Evolutionary conservation across 306 rosid species (phyloP), one percentile per base, ranked within the genome.

Genomic region (Crotalaria pallida): DNA sequence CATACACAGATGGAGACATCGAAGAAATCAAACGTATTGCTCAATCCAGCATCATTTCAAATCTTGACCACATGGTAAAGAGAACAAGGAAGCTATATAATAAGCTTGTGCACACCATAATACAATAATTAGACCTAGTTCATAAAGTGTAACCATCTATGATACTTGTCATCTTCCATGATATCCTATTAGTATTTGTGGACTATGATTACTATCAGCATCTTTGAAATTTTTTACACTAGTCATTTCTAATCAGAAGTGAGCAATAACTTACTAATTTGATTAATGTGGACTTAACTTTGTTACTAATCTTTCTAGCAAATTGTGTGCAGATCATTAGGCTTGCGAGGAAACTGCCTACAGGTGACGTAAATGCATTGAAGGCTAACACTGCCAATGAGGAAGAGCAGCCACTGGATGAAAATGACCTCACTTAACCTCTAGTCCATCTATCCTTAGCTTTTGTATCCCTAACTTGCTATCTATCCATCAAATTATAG

Each of bases 271-370:
- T 36, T n/a, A 34, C 18, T 51, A 16, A 10, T 31, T n/a, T 33
- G 36, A 24, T 29, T 31, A 9, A 61, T 19, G 67, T 36, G 29
- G 19, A 36, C 15, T 11, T 8, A 17, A 7, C 12, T 41, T 6
- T 19, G 38, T 24, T 9, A 36, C 31, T 17, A 18, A 33, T n/a
- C 5, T 19, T 70, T 13, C 17, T 11, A 17, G 57, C 41, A 17
- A 52, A 69, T 70, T 74, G 58, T 21, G 17, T 67, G 80, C 92
- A 89, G 90, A 74, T 89, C 56, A 85, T 89, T 58, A 89, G 86
- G 82, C 85, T 89, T 58, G 88, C 90, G 2, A 79, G 87, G 79
- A 89, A 89, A 73, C 82, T 89, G 59, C 90, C 96, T 1, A 87
- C 85, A 0, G 90, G 92, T 3, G 90, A 89, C 58, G 84, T 87